A percentile compares a stretch with the other conserved stretches of the same genome.
Evolutionary conservation across 257 asterid genomes (phyloP).

Genomic region (Solanum peruvianum): DNA sequence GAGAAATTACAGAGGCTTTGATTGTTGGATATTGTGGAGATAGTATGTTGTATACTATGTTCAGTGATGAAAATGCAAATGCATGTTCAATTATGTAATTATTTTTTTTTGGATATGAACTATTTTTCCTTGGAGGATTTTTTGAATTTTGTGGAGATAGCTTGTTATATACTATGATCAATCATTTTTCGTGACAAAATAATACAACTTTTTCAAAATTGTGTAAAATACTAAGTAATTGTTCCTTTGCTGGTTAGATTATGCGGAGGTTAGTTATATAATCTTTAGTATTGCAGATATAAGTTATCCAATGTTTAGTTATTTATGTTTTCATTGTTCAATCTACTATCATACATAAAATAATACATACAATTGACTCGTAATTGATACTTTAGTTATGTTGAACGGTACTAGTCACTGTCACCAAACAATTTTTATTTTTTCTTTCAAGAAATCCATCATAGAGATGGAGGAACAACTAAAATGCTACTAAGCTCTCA

Average conservation of each 20-base stretch:
- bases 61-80: slow-evolving; percentile 76
- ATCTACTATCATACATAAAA: neutral
- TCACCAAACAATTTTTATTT: neutral
- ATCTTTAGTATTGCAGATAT: neutral
- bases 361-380: neutral
- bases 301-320: accelerated
- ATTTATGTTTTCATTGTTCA: neutral
- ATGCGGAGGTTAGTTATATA: neutral
- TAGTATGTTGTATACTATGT: slow-evolving; percentile 29
- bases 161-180: neutral
- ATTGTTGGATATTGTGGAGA: slow-evolving; percentile 23
- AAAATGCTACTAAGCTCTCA: neutral
- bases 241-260: accelerated
- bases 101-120: neutral
- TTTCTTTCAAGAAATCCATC: too few relatives aligned
- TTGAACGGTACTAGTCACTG: too few relatives aligned
- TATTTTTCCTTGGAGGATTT: neutral
- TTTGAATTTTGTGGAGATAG: neutral
- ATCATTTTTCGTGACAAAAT: neutral
- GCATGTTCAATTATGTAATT: slow-evolving; percentile 55
- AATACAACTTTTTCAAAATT: neutral
- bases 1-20: slow-evolving; percentile 11
- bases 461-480: neutral
- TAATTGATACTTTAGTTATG: too few relatives aligned
- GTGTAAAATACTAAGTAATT: neutral